phyloP scores from a whole-genome alignment of 2,329 filamentous ascomycete genomes.

The Blastomyces gilchristii region DNA sequence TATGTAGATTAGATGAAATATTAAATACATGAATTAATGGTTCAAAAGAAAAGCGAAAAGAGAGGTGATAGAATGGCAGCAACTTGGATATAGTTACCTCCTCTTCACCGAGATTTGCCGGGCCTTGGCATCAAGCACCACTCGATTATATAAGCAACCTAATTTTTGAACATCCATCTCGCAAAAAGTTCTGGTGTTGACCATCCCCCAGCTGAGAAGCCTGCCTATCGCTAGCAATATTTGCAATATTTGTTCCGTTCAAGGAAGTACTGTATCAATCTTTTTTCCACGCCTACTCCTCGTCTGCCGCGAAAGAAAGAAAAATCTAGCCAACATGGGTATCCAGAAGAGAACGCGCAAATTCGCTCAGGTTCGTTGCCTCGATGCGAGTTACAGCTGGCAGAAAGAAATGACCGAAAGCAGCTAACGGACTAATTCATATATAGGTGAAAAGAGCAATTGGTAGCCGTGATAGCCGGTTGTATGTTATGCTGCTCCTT shows the following conservation, averaged over 20 bases:
- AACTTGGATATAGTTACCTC: no score
- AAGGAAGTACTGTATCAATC: neutral
- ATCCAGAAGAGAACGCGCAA: conserved; percentile 84
- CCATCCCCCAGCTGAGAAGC: neutral
- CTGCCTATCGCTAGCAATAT: neutral
- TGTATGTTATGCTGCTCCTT: conserved; percentile 32
- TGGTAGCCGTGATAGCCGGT: conserved; percentile 64
- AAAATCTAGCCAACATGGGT: conserved; percentile 55
- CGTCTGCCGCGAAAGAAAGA: neutral
- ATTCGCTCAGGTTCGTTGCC: conserved; percentile 55
- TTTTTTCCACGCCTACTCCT: neutral
- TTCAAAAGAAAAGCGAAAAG: neutral
- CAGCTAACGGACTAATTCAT: neutral
- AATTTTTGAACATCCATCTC: no score
- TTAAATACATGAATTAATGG: conserved; percentile 1
- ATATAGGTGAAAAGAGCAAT: conserved; percentile 65
- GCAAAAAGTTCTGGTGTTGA: no score
- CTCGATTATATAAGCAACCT: no score
- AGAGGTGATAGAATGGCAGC: no score
- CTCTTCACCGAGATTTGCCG: no score
- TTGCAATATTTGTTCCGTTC: neutral
- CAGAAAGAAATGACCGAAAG: no score
- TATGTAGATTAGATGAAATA: neutral
- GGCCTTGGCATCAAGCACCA: no score
- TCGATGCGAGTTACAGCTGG: neutral